Base-by-base conservation (phyloP, 2,329 filamentous ascomycete species). In the Penicillium oxalicum region DNA sequence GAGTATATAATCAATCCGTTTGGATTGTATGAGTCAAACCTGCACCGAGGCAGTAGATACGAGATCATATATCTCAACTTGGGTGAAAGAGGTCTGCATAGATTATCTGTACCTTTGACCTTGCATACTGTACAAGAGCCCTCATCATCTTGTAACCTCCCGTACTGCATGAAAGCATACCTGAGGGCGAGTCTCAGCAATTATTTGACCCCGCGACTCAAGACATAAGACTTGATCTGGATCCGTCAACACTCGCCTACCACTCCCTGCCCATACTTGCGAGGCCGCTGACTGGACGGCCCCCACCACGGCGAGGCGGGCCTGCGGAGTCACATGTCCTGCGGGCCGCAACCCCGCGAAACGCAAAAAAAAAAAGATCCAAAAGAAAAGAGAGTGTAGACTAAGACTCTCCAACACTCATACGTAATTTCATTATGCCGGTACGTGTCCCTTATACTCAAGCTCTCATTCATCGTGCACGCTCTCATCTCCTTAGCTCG, bases 401-500 rank as follows among this genome's bases (percentile, higher is more conserved):
- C 46, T 51, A 39, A 41, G 5, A 45, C 44, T 48, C 44, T 43
- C 36, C 35, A 36, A 45, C 35, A 50, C 46, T 11, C 29, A 32
- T 32, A 32, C 29, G 11, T 32, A 32, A 32, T 32, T 40, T 44
- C 52, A 65, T 42, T 45, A 63, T 66, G 66, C 61, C 61, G 40
- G 62, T 64, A 58, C 38, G 59, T 49, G 26, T n/a, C 4, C 9
- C 45, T 32, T 32, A 7, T 44, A 11, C 13, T 43, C 38, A 5
- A 7, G 37, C 18, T 6, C 5, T 9, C 6, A 8, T 6, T 18
- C 4, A 4, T 39, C 9, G 29, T 1, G 13, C 5, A 33, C 3
- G 26, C 38, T 46, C 26, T 48, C 18, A 11, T 27, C 2, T 2
- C 0, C 7, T 6, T 60, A 83, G 80, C 77, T 83, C 60, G 74